Evolutionary conservation across 192 early-diverging fungal species (phyloP).

Genomic region (Coemansia reversa): DNA sequence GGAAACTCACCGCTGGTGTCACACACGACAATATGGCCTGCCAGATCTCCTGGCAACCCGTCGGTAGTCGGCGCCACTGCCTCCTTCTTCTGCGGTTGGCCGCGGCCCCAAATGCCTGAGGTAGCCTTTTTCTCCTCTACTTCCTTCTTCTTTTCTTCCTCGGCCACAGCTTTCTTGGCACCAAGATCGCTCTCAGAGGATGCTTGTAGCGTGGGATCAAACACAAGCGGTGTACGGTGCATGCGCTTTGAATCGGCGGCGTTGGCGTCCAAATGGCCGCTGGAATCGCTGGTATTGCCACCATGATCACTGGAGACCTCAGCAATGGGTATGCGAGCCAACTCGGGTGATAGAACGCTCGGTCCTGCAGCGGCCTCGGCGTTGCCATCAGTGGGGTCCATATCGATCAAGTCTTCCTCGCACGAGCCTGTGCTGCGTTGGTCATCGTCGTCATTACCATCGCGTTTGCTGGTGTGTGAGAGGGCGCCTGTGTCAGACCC

Average conservation of each 20-base stretch:
- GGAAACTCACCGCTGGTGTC: constrained; percentile 61
- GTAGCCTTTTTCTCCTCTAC: background rate
- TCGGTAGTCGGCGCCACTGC: constrained; percentile 21
- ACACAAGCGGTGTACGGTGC: constrained; percentile 45
- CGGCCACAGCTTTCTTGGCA: constrained; percentile 4
- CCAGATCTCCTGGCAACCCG: constrained; percentile 42
- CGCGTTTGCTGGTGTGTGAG: constrained; percentile 10
- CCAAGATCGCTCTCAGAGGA: constrained; percentile 19
- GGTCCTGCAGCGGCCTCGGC: background rate
- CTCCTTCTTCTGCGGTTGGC: background rate
- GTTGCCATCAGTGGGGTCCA: constrained; percentile 8
- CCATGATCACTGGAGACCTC: constrained; percentile 8
- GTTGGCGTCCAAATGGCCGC: constrained; percentile 10
- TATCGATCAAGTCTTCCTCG: constrained; percentile 24
- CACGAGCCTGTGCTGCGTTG: background rate
- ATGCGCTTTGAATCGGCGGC: constrained; percentile 10
- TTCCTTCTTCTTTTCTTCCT: background rate
- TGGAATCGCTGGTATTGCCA: constrained; percentile 4
- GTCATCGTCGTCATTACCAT: constrained; percentile 11
- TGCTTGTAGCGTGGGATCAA: constrained; percentile 36
- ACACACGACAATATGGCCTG: constrained; percentile 65
- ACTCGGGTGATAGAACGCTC: constrained; percentile 29
- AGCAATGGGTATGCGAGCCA: constrained; percentile 38
- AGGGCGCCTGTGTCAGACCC: background rate
- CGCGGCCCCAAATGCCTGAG: background rate